These are phyloP conservation scores for Trypanosoma platydactyli DNA, from an alignment of 208 protist species.

Conservation along the genomic window DNA sequence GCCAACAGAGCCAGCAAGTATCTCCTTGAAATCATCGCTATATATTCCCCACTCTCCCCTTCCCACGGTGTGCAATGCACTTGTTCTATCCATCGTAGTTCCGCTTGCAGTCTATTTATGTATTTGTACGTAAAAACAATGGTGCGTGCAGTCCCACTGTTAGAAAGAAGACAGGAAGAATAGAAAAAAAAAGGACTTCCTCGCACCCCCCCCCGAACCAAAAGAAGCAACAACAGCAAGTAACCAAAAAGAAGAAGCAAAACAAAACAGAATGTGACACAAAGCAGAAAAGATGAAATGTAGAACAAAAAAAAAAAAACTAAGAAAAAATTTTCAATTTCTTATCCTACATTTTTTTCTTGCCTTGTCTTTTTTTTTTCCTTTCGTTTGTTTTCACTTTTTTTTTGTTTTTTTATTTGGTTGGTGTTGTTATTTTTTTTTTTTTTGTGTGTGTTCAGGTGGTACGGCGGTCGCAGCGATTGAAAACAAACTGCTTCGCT, in stretches of 20 bases:
- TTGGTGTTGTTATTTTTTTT: not conserved
- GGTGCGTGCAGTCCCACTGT: too few species aligned
- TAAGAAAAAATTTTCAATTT: not conserved
- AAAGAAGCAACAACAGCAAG: not conserved
- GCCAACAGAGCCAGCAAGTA: constrained; percentile 74
- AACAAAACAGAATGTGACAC: not conserved
- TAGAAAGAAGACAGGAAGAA: too few species aligned
- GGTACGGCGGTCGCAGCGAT: not conserved
- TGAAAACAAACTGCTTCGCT: not conserved
- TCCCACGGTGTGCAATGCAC: not conserved
- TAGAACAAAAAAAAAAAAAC: constrained; percentile 13
- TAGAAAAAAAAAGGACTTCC: not conserved
- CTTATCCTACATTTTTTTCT: not conserved
- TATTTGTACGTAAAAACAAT: too few species aligned
- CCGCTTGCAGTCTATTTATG: too few species aligned
- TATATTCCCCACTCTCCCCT: constrained; percentile 30
- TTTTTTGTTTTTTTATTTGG: not conserved
- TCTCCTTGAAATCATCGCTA: constrained; percentile 62
- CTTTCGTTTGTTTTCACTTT: not conserved
- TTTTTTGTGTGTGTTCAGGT: not conserved
- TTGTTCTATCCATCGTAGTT: not conserved
- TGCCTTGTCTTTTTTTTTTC: not conserved
- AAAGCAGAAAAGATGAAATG: not conserved
- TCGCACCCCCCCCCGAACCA: not conserved
- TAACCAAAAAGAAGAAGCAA: too few species aligned